These are phyloP conservation scores for Phlebopus sp. DNA, from an alignment of 1,284 basidiomycete genomes.

Conservation along the genomic window DNA sequence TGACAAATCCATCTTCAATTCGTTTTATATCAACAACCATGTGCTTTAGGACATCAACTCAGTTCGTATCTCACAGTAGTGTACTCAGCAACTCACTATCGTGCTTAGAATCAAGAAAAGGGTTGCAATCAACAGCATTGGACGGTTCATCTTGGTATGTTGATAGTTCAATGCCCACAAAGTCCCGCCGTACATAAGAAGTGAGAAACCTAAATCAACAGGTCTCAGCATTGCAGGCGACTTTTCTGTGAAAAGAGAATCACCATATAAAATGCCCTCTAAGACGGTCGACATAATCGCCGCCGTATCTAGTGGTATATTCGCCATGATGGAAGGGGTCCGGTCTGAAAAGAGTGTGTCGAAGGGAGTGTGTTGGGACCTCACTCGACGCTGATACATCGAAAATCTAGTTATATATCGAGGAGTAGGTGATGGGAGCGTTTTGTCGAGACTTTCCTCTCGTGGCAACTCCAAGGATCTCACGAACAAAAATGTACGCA, in stretches of 20 bases:
- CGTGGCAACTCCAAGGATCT: no score
- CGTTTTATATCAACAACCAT: conserved; percentile 19
- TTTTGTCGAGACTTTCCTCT: no score
- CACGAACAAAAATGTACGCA: no score
- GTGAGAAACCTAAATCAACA: conserved; percentile 16
- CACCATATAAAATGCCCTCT: conserved; percentile 24
- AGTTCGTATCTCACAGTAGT: background rate
- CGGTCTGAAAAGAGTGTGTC: no score
- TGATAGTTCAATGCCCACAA: conserved; percentile 19
- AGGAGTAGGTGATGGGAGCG: no score
- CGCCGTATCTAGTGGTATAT: conserved; percentile 13
- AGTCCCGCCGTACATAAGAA: conserved; percentile 23
- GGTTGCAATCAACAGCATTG: conserved; percentile 18
- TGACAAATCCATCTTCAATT: conserved; percentile 21
- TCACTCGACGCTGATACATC: no score
- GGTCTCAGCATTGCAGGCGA: background rate
- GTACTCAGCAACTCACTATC: background rate
- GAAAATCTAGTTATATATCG: no score
- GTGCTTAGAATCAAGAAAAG: conserved; percentile 20
- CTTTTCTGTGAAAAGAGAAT: background rate
- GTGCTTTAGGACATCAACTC: conserved; percentile 11
- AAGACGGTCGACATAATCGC: conserved; percentile 21
- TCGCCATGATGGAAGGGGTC: background rate
- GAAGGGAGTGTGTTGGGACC: no score
- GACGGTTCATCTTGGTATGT: conserved; percentile 17